These are phyloP conservation scores for Alternaria alternata DNA, from an alignment of 2,329 filamentous ascomycete genomes.

Conservation along the genomic window DNA sequence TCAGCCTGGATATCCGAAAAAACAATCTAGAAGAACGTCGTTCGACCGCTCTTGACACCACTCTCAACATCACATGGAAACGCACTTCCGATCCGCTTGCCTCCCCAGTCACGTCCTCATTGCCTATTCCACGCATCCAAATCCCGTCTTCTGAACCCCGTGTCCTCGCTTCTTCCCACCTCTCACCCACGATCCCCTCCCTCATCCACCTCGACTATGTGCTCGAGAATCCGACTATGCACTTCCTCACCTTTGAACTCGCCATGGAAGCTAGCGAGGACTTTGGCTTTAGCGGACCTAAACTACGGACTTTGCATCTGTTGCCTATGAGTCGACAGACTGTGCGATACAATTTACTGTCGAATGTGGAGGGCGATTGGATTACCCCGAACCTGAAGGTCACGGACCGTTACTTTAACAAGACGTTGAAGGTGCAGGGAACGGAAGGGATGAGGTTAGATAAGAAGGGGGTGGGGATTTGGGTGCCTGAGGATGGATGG, in stretches of 20 bases:
- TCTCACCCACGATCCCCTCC: slow-evolving; percentile 39
- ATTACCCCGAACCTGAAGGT: slow-evolving; percentile 78
- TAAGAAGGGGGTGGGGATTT: slow-evolving; percentile 60
- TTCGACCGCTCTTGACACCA: slow-evolving; percentile 76
- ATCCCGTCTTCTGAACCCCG: slow-evolving; percentile 86
- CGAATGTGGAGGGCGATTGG: slow-evolving; percentile 70
- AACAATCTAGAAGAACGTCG: slow-evolving; percentile 81
- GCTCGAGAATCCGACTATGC: slow-evolving; percentile 92
- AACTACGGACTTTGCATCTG: slow-evolving; percentile 79
- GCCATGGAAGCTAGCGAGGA: slow-evolving; percentile 91
- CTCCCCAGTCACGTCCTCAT: slow-evolving; percentile 57
- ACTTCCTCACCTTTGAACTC: slow-evolving; percentile 92
- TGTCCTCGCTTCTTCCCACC: slow-evolving; percentile 67
- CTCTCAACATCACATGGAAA: slow-evolving; percentile 79
- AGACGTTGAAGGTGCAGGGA: slow-evolving; percentile 80
- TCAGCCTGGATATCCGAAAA: slow-evolving; percentile 79
- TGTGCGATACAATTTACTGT: slow-evolving; percentile 77
- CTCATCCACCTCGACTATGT: slow-evolving; percentile 65
- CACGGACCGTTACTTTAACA: slow-evolving; percentile 91
- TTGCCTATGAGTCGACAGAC: slow-evolving; percentile 80
- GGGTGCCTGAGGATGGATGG: slow-evolving; percentile 40
- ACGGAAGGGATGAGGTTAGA: slow-evolving; percentile 72
- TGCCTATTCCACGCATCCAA: slow-evolving; percentile 81
- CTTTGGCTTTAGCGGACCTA: slow-evolving; percentile 92
- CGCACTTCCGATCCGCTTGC: slow-evolving; percentile 56